A percentile compares a stretch with the other conserved stretches of the same genome.
These are phyloP conservation scores for Russula emetica DNA, from an alignment of 768 basidiomycete species.

Conservation along the genomic window DNA sequence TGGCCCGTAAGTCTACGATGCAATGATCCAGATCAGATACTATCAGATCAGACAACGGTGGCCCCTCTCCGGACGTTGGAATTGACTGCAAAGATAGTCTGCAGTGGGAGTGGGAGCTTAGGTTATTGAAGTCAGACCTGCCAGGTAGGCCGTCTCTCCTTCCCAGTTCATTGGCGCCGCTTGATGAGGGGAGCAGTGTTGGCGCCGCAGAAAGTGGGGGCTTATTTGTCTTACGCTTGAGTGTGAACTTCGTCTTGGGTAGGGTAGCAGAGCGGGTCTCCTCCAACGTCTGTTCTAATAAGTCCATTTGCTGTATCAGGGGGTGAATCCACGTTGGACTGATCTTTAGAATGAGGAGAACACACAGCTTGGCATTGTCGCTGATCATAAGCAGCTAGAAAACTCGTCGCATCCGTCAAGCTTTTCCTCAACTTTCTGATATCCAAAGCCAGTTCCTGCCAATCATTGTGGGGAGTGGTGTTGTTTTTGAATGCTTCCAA, in stretches of 20 bases:
- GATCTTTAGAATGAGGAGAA: conserved; percentile 18
- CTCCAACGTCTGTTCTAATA: conserved; percentile 53
- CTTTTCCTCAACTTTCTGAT: conserved; percentile 57
- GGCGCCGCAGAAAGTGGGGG: conserved; percentile 18
- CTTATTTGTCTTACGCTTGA: conserved; percentile 49
- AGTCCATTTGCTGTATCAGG: conserved; percentile 56
- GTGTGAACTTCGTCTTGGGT: conserved; percentile 61
- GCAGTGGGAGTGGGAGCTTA: conserved; percentile 44
- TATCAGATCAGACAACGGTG: conserved; percentile 49
- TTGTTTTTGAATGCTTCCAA: conserved; percentile 40
- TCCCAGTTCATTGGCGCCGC: not conserved
- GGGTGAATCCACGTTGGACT: not conserved
- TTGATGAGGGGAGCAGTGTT: not conserved
- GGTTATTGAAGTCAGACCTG: conserved; percentile 35
- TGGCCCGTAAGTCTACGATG: conserved; percentile 55
- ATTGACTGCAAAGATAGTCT: conserved; percentile 47
- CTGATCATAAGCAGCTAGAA: conserved; percentile 70
- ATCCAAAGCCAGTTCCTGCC: conserved; percentile 12
- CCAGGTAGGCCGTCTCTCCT: conserved; percentile 16
- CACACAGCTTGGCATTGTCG: conserved; percentile 64
- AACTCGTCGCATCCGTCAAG: conserved; percentile 58
- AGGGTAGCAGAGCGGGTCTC: conserved; percentile 43
- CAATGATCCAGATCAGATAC: conserved; percentile 65
- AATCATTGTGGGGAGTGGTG: conserved; percentile 29
- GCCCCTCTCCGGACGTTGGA: conserved; percentile 29